Conservation (phyloP, 495 filamentous ascomycete species). For the Aspergillus ellipticus region DNA sequence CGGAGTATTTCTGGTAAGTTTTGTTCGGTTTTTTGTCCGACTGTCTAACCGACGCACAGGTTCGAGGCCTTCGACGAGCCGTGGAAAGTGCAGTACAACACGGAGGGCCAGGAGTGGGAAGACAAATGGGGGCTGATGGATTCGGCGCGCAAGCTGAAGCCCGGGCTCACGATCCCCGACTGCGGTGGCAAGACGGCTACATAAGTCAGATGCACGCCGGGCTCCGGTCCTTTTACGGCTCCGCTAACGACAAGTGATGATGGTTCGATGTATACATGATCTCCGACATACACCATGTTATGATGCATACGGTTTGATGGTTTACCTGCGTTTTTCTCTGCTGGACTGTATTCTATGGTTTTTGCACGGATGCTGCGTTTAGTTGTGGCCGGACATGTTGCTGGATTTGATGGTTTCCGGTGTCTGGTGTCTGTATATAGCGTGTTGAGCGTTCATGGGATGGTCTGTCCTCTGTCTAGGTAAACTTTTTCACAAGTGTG, state of each 20-base stretch:
- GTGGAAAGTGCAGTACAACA: conserved; percentile 80
- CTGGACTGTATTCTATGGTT: conserved; percentile 11
- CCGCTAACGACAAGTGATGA: not conserved
- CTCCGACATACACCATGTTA: conserved; percentile 13
- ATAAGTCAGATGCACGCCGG: too few relatives aligned
- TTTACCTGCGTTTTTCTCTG: conserved; percentile 4
- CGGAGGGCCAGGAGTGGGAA: conserved; percentile 74
- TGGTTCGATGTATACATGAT: conserved; percentile 11
- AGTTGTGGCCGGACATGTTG: not conserved
- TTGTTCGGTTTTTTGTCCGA: conserved; percentile 3
- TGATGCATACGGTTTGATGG: conserved; percentile 5
- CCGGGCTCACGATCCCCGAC: conserved; percentile 80
- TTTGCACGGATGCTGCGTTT: not conserved
- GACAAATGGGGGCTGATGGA: conserved; percentile 96
- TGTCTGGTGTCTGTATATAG: conserved; percentile 11
- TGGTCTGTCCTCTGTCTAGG: not conserved
- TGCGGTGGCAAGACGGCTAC: conserved; percentile 72
- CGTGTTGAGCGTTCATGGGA: not conserved
- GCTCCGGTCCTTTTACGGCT: not conserved
- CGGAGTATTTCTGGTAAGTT: conserved; percentile 86
- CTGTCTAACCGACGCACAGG: conserved; percentile 32
- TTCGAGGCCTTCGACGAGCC: conserved; percentile 95
- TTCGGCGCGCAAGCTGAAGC: conserved; percentile 77
- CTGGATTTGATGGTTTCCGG: not conserved
- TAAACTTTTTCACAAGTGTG: too few relatives aligned